These are phyloP conservation scores for Pseudocercospora pini-densiflorae DNA, from an alignment of 2,329 filamentous ascomycete genomes.

Conservation along the genomic window DNA sequence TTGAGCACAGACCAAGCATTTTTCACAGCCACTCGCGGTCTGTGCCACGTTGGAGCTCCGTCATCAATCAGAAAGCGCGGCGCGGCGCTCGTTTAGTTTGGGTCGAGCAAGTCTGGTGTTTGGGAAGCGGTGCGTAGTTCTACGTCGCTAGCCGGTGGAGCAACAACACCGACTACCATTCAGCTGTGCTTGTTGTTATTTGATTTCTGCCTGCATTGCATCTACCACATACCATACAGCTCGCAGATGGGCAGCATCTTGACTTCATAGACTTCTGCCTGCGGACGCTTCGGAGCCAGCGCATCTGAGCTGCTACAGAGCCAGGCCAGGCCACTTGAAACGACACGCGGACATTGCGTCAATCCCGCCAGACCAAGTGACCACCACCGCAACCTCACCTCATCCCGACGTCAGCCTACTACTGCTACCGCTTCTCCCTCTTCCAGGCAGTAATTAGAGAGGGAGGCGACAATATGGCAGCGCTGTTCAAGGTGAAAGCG, in stretches of 20 bases:
- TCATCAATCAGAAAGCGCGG: background rate
- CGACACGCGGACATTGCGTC: slow-evolving; percentile 9
- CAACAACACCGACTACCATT: too few relatives aligned
- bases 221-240: background rate
- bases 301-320: background rate
- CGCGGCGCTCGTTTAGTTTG: background rate
- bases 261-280: background rate
- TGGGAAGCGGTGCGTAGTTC: too few relatives aligned
- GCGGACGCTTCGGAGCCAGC: background rate
- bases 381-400: slow-evolving; percentile 3
- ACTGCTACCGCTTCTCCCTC: slow-evolving; percentile 14
- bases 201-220: slow-evolving; percentile 5
- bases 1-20: background rate
- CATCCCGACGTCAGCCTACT: background rate
- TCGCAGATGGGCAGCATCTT: background rate
- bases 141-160: too few relatives aligned
- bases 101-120: too few relatives aligned
- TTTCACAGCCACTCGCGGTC: background rate
- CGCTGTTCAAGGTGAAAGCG: slow-evolving; percentile 87
- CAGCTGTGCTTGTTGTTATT: background rate
- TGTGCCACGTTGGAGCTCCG: background rate
- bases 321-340: background rate
- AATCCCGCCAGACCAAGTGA: background rate
- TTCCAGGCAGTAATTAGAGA: slow-evolving; percentile 7
- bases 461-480: slow-evolving; percentile 40